Conservation (phyloP, 305 asterid species). For the Petunia hybrid region DNA sequence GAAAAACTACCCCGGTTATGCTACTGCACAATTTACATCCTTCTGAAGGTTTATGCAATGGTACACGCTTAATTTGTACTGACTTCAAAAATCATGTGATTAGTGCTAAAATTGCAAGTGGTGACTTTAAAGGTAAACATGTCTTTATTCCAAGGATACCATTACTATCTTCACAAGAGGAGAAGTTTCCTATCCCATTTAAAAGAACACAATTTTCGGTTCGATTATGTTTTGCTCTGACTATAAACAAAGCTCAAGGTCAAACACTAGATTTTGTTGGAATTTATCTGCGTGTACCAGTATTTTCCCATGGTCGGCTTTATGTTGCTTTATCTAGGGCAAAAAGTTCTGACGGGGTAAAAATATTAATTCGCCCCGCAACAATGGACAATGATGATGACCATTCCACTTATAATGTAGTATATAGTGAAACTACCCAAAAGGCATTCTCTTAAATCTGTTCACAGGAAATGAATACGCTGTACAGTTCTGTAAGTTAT, state of each 20-base stretch:
- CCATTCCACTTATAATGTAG: neutral
- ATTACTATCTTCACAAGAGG: neutral
- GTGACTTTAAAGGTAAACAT: neutral
- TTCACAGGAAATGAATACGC: neutral
- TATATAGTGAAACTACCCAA: neutral
- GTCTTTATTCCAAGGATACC: slow-evolving; percentile 30
- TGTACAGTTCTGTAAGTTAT: neutral
- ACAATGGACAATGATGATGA: neutral
- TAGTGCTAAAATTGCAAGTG: slow-evolving; percentile 17
- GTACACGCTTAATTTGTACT: slow-evolving; percentile 31
- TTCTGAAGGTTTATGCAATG: slow-evolving; percentile 33
- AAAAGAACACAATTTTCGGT: slow-evolving; percentile 16
- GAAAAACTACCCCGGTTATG: slow-evolving; percentile 26
- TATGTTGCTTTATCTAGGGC: neutral
- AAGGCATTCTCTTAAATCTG: neutral
- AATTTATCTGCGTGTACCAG: neutral
- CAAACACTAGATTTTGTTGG: slow-evolving; percentile 26
- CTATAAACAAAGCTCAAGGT: slow-evolving; percentile 20
- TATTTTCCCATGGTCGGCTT: slow-evolving; percentile 21
- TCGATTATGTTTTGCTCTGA: slow-evolving; percentile 25
- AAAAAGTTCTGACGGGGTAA: no score
- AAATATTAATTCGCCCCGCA: no score
- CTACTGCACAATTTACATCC: slow-evolving; percentile 29
- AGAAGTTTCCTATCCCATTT: neutral
- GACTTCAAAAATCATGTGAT: neutral